A percentile compares a stretch with the other conserved stretches of the same genome.
phyloP scores from a whole-genome alignment of 2,329 filamentous ascomycete genomes.

The Epichloe aotearoae region DNA sequence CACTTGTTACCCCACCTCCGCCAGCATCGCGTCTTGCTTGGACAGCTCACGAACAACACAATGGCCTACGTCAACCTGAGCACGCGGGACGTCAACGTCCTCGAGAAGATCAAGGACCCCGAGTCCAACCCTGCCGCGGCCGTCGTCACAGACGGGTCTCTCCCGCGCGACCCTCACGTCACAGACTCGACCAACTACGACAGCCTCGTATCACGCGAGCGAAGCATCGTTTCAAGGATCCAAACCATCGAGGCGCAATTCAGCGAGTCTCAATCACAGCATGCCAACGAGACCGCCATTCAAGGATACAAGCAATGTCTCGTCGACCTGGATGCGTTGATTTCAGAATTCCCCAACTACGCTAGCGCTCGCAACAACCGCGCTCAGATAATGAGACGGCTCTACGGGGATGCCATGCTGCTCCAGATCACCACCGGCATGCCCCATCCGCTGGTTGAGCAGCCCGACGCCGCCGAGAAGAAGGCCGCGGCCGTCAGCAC shows the following conservation, averaged over 20 bases:
- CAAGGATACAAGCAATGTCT: slow-evolving; percentile 35
- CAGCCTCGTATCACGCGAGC: slow-evolving; percentile 35
- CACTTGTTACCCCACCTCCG: background rate
- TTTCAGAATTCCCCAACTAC: slow-evolving; percentile 48
- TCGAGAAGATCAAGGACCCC: slow-evolving; percentile 55
- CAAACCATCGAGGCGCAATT: slow-evolving; percentile 43
- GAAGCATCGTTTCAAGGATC: slow-evolving; percentile 38
- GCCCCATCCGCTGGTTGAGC: slow-evolving; percentile 27
- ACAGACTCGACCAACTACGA: slow-evolving; percentile 37
- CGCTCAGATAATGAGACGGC: slow-evolving; percentile 50
- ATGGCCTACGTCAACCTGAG: slow-evolving; percentile 38
- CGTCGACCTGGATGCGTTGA: slow-evolving; percentile 38
- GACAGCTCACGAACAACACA: slow-evolving; percentile 5
- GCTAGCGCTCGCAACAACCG: slow-evolving; percentile 64
- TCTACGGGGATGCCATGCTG: slow-evolving; percentile 49
- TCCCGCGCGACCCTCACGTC: slow-evolving; percentile 45
- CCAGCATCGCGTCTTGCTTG: background rate
- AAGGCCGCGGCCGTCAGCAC: slow-evolving; percentile 25
- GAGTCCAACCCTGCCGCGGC: slow-evolving; percentile 44
- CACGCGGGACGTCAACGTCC: slow-evolving; percentile 45
- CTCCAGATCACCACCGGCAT: slow-evolving; percentile 25
- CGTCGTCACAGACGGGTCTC: slow-evolving; percentile 39
- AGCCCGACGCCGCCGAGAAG: slow-evolving; percentile 24
- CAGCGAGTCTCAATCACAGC: slow-evolving; percentile 25
- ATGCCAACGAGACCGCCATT: slow-evolving; percentile 23